These are phyloP conservation scores for Ogataea minuta DNA, from an alignment of 805 yeast species.

Conservation along the genomic window DNA sequence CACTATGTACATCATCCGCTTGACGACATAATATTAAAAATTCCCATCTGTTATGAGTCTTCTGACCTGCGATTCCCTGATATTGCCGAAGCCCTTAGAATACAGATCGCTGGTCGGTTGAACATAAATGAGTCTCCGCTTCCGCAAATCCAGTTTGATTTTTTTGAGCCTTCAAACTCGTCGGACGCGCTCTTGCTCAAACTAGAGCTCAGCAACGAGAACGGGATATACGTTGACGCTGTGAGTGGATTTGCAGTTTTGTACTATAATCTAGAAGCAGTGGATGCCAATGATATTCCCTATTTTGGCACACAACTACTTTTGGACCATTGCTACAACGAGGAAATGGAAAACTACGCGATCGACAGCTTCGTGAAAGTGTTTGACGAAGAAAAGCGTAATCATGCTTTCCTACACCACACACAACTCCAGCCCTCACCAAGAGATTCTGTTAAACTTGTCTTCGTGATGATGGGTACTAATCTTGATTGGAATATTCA, in stretches of 20 bases:
- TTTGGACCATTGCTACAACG: constrained; percentile 30
- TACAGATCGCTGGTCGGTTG: constrained; percentile 44
- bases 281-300: constrained; percentile 51
- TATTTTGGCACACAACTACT: constrained; percentile 44
- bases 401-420: constrained; percentile 13
- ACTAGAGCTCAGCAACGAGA: constrained; percentile 19
- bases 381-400: background rate
- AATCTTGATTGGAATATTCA: constrained; percentile 19
- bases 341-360: constrained; percentile 26
- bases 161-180: constrained; percentile 15
- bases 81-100: constrained; percentile 51
- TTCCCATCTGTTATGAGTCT: constrained; percentile 42
- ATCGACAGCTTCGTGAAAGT: constrained; percentile 23
- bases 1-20: constrained; percentile 30
- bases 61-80: constrained; percentile 64
- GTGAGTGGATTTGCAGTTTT: constrained; percentile 27
- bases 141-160: constrained; percentile 23
- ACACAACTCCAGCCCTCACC: constrained; percentile 7
- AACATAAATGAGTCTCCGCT: constrained; percentile 21
- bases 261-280: constrained; percentile 35
- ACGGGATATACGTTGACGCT: constrained; percentile 32
- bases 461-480: constrained; percentile 18
- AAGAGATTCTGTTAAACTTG: constrained; percentile 3
- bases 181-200: constrained; percentile 23
- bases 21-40: constrained; percentile 40